These are phyloP conservation scores for Penicillium sp. DNA, from an alignment of 2,329 filamentous ascomycete species.

Conservation along the genomic window DNA sequence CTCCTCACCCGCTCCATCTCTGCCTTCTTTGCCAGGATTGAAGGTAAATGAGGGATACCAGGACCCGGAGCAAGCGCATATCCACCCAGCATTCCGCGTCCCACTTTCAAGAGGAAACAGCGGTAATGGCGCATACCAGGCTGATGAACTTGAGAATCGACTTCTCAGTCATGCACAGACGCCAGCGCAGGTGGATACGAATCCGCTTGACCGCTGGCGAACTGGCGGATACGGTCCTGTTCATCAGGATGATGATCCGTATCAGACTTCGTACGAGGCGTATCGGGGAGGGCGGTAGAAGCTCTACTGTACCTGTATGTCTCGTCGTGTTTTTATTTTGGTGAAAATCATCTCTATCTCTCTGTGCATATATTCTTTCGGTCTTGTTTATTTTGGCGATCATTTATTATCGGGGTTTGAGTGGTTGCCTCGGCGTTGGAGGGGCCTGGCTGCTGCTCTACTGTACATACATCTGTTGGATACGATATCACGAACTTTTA, in stretches of 20 bases:
- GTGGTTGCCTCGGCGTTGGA: background rate
- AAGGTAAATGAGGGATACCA: slow-evolving; percentile 38
- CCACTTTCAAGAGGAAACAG: slow-evolving; percentile 37
- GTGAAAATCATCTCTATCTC: slow-evolving; percentile 4
- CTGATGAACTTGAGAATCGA: slow-evolving; percentile 49
- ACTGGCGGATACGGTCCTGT: slow-evolving; percentile 47
- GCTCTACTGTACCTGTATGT: background rate
- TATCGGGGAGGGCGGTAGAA: slow-evolving; percentile 36
- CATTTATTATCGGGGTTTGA: background rate
- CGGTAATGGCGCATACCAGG: slow-evolving; percentile 40
- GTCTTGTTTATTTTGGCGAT: slow-evolving; percentile 9
- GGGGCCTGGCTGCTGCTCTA: background rate
- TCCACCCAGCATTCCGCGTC: slow-evolving; percentile 48
- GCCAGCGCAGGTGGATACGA: slow-evolving; percentile 33
- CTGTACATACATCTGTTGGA: slow-evolving; percentile 6
- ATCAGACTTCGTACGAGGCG: slow-evolving; percentile 43
- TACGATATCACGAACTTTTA: slow-evolving; percentile 24
- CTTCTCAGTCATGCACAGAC: slow-evolving; percentile 47
- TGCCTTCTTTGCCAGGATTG: slow-evolving; percentile 35
- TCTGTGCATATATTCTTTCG: slow-evolving; percentile 12
- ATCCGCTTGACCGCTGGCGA: slow-evolving; percentile 44
- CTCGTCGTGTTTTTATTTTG: background rate
- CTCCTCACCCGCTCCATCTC: slow-evolving; percentile 49
- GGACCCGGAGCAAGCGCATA: slow-evolving; percentile 27
- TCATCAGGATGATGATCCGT: slow-evolving; percentile 42